Evolutionary conservation across 768 basidiomycete genomes (phyloP), one percentile per base, ranked within the genome.

Genomic region (Amanita thiersii): DNA sequence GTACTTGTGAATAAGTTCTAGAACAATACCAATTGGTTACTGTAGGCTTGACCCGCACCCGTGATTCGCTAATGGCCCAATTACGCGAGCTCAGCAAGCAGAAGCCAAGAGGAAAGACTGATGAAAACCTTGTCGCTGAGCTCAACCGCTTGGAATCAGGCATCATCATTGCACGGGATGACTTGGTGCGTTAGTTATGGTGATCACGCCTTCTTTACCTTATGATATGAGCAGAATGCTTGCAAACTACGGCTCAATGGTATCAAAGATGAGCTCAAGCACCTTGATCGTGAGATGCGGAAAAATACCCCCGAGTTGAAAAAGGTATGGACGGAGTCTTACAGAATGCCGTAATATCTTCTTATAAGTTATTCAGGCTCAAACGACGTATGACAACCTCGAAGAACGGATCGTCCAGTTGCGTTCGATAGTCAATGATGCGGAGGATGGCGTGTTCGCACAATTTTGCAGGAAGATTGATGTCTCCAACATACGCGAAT

Each of bases 401-500:
- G 66, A 74, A 29, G 65, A 62, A 12, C 67, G 78, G 47, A 75
- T 86, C 33, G 65, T 69, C 7, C 59, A 63, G 14, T 63, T 93
- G 15, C 62, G 72, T 14, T 57, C 62, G 3, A 68, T 70, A 3
- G 69, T 97, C 52, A 72, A 91, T 49, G 68, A 64, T 5, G 90
- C 86, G 0, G 96, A 97, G 55, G 87, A 90, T 53, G 65, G 65
- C 2, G 63, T 93, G 9, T 98, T 93, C 54, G 65, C 60, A 1
- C 58, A 63, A 2, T 97, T 99, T 64, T 97, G 93, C 56, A 57
- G 61, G 26, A 73, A 77, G 50, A 91, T 97, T 49, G 73, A 78
- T 7, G 82, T 96, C 5, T 57, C 63, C 11, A 81, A 81, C 60
- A 90, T 99, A 48, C 78, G 93, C 19, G 89, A 93, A 51, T 99